These are phyloP conservation scores for Rhododendron mucronatum DNA, from an alignment of 148 eudicot species.

Conservation along the genomic window DNA sequence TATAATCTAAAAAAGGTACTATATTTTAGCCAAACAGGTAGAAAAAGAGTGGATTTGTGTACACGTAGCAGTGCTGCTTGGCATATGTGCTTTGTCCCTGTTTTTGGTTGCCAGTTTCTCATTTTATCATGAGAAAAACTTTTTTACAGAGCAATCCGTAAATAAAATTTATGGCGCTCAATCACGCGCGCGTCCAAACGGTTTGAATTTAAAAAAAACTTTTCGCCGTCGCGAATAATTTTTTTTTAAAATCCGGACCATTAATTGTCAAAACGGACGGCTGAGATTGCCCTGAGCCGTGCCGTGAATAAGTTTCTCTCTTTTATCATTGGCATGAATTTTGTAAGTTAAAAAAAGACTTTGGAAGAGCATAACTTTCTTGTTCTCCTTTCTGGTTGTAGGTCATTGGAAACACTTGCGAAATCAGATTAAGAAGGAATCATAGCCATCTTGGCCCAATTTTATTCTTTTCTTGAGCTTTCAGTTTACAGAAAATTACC, in stretches of 20 bases:
- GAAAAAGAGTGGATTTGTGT: not conserved
- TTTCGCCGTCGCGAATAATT: too few relatives aligned
- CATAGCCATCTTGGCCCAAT: not conserved
- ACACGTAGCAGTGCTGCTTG: not conserved
- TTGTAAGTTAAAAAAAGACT: not conserved
- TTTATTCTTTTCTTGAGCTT: not conserved
- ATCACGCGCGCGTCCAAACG: too few relatives aligned
- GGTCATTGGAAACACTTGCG: not conserved
- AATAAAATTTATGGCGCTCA: too few relatives aligned
- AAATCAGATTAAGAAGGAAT: not conserved
- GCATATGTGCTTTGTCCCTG: slow-evolving; percentile 8
- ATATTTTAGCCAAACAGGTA: not conserved
- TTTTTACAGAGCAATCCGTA: too few relatives aligned
- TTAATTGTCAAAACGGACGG: too few relatives aligned
- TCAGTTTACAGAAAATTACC: not conserved
- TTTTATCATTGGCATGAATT: not conserved
- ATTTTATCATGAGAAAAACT: not conserved
- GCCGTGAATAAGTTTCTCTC: too few relatives aligned
- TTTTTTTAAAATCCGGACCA: too few relatives aligned
- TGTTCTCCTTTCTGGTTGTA: slow-evolving; percentile 3
- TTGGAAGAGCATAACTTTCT: not conserved
- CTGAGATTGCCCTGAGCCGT: too few relatives aligned
- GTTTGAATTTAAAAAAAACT: too few relatives aligned
- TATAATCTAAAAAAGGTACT: not conserved
- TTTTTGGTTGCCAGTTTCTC: not conserved